These are phyloP conservation scores for Colletotrichum cereale DNA, from an alignment of 2,329 filamentous ascomycete genomes.

Conservation along the genomic window DNA sequence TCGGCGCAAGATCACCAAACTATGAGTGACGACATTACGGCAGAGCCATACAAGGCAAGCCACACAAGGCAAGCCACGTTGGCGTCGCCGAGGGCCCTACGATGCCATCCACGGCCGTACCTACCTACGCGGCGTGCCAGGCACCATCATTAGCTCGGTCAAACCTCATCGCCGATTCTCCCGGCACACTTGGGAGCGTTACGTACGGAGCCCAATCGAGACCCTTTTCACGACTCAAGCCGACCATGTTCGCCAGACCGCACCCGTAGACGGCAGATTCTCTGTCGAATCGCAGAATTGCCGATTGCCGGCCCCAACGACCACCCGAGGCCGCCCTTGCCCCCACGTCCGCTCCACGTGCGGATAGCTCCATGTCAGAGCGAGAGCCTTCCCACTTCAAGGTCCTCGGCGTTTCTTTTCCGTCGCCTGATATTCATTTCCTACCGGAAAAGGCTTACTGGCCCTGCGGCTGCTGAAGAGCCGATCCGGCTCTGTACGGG, in stretches of 20 bases:
- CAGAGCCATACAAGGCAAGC: background rate
- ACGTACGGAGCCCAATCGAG: background rate
- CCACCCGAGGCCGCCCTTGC: background rate
- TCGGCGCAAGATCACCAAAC: background rate
- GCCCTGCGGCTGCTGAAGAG: background rate
- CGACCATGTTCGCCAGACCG: background rate
- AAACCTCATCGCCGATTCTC: background rate
- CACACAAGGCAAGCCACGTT: background rate
- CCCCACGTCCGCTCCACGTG: background rate
- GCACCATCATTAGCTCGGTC: background rate
- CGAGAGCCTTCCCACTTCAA: background rate
- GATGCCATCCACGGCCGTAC: background rate
- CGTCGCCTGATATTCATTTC: background rate
- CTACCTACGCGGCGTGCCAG: background rate
- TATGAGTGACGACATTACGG: background rate
- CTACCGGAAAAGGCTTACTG: background rate
- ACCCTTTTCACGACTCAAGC: background rate
- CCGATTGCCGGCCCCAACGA: background rate
- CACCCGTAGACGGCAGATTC: background rate
- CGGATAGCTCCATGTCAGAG: background rate
- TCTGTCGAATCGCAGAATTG: background rate
- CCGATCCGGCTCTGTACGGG: background rate
- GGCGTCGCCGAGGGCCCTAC: background rate
- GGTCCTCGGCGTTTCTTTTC: background rate
- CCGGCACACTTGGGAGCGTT: no score